Base-by-base conservation (phyloP, 257 asterid genomes). In the Solanum dulcamara region DNA sequence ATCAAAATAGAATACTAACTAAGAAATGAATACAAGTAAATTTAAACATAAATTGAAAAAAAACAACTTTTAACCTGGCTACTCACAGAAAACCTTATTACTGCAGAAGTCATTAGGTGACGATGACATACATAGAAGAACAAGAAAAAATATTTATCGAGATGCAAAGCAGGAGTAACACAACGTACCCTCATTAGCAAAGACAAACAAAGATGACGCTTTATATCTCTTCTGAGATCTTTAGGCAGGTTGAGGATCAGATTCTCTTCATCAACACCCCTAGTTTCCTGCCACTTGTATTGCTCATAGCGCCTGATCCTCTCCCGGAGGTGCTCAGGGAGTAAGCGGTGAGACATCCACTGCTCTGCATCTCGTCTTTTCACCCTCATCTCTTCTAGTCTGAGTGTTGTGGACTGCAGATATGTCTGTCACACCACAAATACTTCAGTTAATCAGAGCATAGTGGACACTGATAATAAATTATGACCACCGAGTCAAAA, bases 361-460 rank as follows among this genome's bases (percentile, higher is more conserved):
- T 96, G 99, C 89, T 96, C 98, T 2, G 98, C 98, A 88, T 96
- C 99, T 82, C 98, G 96, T 88, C 98, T 90, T 90, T 96, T 96
- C 84, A 96, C 98, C 89, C 99, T 91, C 99, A 96, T 96, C 89
- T 96, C 98, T 93, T 96, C 99, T 59, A 96, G 89, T 86, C 99
- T 90, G 84, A 93, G 80, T 7, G 98, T 96, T 18, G 99, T 93
- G 13, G 99, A 96, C 89, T 96, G 99, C 92, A 96, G 89, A 89
- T 92, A 96, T 3, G 98, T 91, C 99, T 96, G 97, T 91, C 38
- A 86, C 85, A 90, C 83, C 87, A 84, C 83, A 90, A 89, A 71
- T 15, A 85, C 35, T 84, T 62, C 67, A 83, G 37, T 72, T 86
- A 32, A 53, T 75, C 82, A 87, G 86, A 80, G 80, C 55, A 38